Evolutionary conservation across 768 basidiomycete genomes (phyloP).

Genomic region (Termitomyces sp.): DNA sequence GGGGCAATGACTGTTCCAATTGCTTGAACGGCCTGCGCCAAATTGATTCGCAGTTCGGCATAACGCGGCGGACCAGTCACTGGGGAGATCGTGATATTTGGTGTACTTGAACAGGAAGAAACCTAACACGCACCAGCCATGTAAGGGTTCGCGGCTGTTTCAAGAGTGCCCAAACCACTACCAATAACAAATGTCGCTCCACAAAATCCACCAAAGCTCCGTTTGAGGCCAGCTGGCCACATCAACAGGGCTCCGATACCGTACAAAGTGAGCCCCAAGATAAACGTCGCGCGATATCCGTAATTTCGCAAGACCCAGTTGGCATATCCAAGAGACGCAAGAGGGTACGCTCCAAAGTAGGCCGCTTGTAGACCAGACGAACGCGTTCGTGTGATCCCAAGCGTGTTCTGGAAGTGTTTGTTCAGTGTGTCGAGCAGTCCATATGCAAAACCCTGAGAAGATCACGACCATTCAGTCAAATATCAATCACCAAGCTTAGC

Average conservation of each 20-base stretch:
- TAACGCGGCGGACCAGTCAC: slow-evolving; percentile 28
- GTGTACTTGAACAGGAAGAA: background rate
- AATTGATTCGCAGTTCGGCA: slow-evolving; percentile 26
- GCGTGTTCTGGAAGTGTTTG: slow-evolving; percentile 28
- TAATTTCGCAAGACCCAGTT: slow-evolving; percentile 27
- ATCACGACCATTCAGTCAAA: background rate
- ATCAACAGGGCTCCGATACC: slow-evolving; percentile 28
- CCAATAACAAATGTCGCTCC: slow-evolving; percentile 30
- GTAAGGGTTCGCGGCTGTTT: slow-evolving; percentile 29
- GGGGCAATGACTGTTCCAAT: slow-evolving; percentile 27
- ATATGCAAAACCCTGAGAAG: slow-evolving; percentile 25
- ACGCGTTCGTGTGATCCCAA: slow-evolving; percentile 26
- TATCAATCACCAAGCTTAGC: background rate
- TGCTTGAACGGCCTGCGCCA: slow-evolving; percentile 28
- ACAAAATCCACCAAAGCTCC: slow-evolving; percentile 29
- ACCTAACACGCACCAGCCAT: slow-evolving; percentile 22
- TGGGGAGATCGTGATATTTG: background rate
- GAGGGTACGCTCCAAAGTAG: slow-evolving; percentile 29
- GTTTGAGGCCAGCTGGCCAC: slow-evolving; percentile 29
- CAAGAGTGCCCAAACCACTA: slow-evolving; percentile 25
- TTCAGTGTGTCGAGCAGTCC: slow-evolving; percentile 28
- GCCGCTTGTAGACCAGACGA: slow-evolving; percentile 29
- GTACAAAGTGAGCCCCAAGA: slow-evolving; percentile 23
- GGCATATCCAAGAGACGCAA: slow-evolving; percentile 27
- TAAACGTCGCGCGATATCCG: slow-evolving; percentile 27